Conservation (phyloP, 202 grass and related monocot species). For the Setaria viridis region DNA sequence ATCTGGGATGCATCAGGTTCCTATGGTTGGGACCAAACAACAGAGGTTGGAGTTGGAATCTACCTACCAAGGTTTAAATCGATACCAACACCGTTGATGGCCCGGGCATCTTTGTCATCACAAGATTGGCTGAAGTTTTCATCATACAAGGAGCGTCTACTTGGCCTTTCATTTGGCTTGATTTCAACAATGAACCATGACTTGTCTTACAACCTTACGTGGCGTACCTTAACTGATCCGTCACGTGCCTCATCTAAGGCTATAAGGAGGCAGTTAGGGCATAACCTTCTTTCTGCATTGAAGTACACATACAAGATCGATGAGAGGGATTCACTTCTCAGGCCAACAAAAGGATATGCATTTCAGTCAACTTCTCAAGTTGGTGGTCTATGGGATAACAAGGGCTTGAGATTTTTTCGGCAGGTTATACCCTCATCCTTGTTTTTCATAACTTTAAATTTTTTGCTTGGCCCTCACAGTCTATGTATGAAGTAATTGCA, state of each 20-base stretch:
- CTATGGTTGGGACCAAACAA: conserved; percentile 85
- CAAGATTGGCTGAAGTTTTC: conserved; percentile 98
- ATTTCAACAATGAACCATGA: conserved; percentile 81
- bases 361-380: conserved; percentile 83
- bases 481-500: background rate
- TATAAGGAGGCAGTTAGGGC: conserved; percentile 91
- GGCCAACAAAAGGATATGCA: conserved; percentile 89
- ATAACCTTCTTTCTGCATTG: conserved; percentile 85
- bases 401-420: conserved; percentile 74
- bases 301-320: conserved; percentile 96
- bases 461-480: conserved; percentile 12
- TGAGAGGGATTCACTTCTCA: conserved; percentile 74
- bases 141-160: conserved; percentile 80
- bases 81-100: conserved; percentile 80
- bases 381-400: conserved; percentile 86
- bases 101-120: conserved; percentile 77
- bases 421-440: conserved; percentile 61
- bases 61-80: conserved; percentile 87
- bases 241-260: conserved; percentile 68
- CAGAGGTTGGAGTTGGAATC: conserved; percentile 83
- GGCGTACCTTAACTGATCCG: conserved; percentile 89
- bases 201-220: conserved; percentile 81
- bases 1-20: conserved; percentile 95
- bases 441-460: background rate
- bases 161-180: conserved; percentile 89